Percentiles rank a stretch among this genome's conserved stretches.
Conservation (phyloP, 2,329 filamentous ascomycete genomes). For the Cladophialophora carrionii region DNA sequence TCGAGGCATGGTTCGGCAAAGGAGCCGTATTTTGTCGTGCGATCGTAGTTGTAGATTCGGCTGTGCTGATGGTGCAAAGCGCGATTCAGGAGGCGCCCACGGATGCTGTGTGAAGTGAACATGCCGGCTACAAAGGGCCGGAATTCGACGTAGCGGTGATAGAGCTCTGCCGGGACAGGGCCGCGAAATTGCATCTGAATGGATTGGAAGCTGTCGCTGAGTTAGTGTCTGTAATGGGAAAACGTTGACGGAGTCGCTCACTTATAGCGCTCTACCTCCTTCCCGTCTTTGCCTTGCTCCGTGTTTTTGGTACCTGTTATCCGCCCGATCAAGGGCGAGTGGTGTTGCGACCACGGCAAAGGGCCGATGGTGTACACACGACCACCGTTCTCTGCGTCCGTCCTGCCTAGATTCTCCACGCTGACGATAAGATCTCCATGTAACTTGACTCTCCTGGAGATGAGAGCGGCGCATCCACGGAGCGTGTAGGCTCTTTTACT, state of each 20-base stretch:
- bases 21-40: constrained; percentile 70
- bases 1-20: constrained; percentile 70
- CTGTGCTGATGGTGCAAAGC: constrained; percentile 88
- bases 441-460: constrained; percentile 66
- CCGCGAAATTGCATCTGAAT: constrained; percentile 87
- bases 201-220: constrained; percentile 74
- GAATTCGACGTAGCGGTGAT: constrained; percentile 93
- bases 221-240: constrained; percentile 3
- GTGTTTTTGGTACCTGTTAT: constrained; percentile 72
- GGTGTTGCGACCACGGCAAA: constrained; percentile 77
- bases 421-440: constrained; percentile 72
- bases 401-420: constrained; percentile 75
- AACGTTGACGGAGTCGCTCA: constrained; percentile 48
- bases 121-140: constrained; percentile 85
- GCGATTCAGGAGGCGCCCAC: constrained; percentile 78
- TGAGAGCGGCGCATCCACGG: constrained; percentile 67
- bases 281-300: constrained; percentile 59
- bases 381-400: constrained; percentile 66
- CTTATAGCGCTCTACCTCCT: constrained; percentile 74
- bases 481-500: constrained; percentile 85
- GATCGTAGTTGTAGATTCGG: constrained; percentile 86
- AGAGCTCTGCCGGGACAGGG: constrained; percentile 76
- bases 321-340: constrained; percentile 84
- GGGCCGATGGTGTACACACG: constrained; percentile 79
- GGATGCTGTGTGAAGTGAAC: constrained; percentile 77